Base-by-base conservation (phyloP, 2,329 filamentous ascomycete genomes). In the Huntiella savannae region DNA sequence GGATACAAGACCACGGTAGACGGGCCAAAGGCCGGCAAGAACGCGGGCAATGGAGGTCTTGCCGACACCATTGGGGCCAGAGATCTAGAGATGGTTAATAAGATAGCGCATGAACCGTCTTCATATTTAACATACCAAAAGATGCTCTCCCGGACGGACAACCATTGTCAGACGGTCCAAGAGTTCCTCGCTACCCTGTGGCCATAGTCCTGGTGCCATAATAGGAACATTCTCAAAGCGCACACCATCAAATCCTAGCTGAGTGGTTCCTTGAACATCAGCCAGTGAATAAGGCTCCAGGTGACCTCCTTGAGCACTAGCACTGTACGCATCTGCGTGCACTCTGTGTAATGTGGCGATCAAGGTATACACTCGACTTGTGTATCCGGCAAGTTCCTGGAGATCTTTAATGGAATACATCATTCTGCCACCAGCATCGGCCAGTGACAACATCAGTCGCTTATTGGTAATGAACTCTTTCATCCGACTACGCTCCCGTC, bases 361-460 rank as follows among this genome's bases (percentile, higher is more conserved):
- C 36, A 98, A 71, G 8, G 86, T 92, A 64, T 95, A 98, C 10
- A 98, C 87, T 39, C 91, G 78, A 49, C 85, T 94, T 0, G 91
- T 98, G 64, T 96, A 92, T 16, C 91, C 91, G 4, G 91, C 91
- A 33, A 98, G 69, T 59, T 98, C 91, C 1, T 87, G 87, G 33
- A 98, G 74, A 57, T 98, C 92, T 63, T 98, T 98, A 68, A 98
- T 93, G 51, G 83, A 91, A 67, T 98, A 98, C 91, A 98, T 98
- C 85, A 98, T 95, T 40, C 91, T 75, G 19, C 88, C 88, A 49
- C 91, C 91, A 1, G 91, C 91, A 62, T 98, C 91, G 7, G 91
- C 91, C 34, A 98, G 73, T 12, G 88, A 96, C 32, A 98, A 73
- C 91, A 98, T 96, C 35, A 98, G 77, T 4, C 91, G 78, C 62